Evolutionary conservation across 2,329 filamentous ascomycete genomes (phyloP).

Genomic region (Lecanicillium sp.): DNA sequence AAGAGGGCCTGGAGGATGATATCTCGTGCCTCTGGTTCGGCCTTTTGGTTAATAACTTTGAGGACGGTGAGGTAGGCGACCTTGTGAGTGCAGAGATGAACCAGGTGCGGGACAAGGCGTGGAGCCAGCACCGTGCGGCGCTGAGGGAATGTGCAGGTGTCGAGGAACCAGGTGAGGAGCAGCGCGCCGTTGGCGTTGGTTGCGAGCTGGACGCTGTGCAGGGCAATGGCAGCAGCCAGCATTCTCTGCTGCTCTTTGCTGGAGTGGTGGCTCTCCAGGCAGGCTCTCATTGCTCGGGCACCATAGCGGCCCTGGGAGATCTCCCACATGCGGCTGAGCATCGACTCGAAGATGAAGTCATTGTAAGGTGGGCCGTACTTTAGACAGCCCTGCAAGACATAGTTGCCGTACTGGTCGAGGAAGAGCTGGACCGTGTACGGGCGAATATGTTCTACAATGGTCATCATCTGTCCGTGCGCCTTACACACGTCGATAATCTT

Average conservation of each 20-base stretch:
- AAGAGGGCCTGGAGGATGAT: slow-evolving; percentile 85
- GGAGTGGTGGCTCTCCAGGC: slow-evolving; percentile 89
- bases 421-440: slow-evolving; percentile 88
- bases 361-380: slow-evolving; percentile 86
- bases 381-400: slow-evolving; percentile 92
- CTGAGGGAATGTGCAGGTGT: slow-evolving; percentile 92
- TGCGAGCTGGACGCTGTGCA: slow-evolving; percentile 92
- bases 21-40: slow-evolving; percentile 86
- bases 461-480: slow-evolving; percentile 69
- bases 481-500: slow-evolving; percentile 98
- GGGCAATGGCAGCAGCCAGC: slow-evolving; percentile 88
- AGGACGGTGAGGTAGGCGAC: slow-evolving; percentile 94
- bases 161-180: slow-evolving; percentile 92
- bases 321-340: slow-evolving; percentile 92
- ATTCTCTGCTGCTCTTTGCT: slow-evolving; percentile 94
- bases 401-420: slow-evolving; percentile 97
- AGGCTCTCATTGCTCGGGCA: slow-evolving; percentile 91
- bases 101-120: slow-evolving; percentile 82
- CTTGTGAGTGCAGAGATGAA: slow-evolving; percentile 96
- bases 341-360: slow-evolving; percentile 96
- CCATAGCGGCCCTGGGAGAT: slow-evolving; percentile 89
- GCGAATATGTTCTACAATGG: slow-evolving; percentile 77
- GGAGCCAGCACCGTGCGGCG: slow-evolving; percentile 88
- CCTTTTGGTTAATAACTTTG: slow-evolving; percentile 97
- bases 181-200: slow-evolving; percentile 94